Base-by-base conservation (phyloP, 2,329 filamentous ascomycete species). In the Colletotrichum siamense region DNA sequence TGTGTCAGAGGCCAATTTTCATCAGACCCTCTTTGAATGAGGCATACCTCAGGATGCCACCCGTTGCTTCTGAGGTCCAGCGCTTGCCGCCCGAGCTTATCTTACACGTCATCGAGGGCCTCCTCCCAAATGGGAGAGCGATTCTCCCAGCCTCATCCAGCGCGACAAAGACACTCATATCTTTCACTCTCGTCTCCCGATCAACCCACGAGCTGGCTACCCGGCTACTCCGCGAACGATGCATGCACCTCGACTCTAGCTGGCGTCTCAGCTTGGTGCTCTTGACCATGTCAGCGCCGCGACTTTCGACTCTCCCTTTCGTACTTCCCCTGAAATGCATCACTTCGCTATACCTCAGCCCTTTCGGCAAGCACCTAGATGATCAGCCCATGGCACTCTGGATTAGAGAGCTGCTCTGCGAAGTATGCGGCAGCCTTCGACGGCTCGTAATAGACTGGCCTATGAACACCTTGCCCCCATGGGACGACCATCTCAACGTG, bases 361-460 rank as follows among this genome's bases (percentile, higher is more conserved):
- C 86, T 1, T 87, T 87, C 76, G 79, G 79, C 7, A 39, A 69
- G 7, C 80, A 80, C 18, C 79, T 88, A 18, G 84, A 88, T 69
- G 82, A 89, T 72, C 82, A 83, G 70, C 83, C 84, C 7, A 85
- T 84, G 24, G 86, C 87, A 1, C 79, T 78, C 24, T 85, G 83
- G 83, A 83, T 87, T 49, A 83, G 84, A 8, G 84, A 87, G 59
- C 82, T 91, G 3, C 83, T 91, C 65, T 83, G 81, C 72, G 82
- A 85, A 73, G 81, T 87, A 34, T 82, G 82, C 65, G 78, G 80
- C 24, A 85, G 85, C 8, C 83, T 91, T 61, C 83, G 81, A 59
- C 86, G 86, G 24, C 83, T 91, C 8, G 83, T 89, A 63, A 84
- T 90, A 57, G 83, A 88, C 73, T 88, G 90, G 78, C 88, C 88